Base-by-base conservation (phyloP, 495 filamentous ascomycete species). In the Aspergillus diversus region DNA sequence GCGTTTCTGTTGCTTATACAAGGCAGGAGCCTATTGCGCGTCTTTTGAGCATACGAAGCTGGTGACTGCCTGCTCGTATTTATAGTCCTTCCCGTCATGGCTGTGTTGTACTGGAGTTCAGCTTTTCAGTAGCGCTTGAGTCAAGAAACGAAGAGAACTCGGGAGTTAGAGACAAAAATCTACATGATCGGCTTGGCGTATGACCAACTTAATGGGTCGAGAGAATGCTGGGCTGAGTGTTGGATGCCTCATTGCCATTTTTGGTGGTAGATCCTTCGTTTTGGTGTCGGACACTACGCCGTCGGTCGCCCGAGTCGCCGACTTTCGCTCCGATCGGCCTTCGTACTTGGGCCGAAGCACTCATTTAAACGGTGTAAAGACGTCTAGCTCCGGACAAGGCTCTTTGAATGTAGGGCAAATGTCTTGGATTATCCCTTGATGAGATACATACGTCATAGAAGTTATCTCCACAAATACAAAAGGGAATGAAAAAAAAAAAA, bases 1-100 rank as follows among this genome's bases (percentile, higher is more conserved):
- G 8, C 7, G 39, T 0, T 43, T 43, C 8, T 12, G 39, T 27
- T 27, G 21, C 21, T 27, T 27, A 27, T 43, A 43, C 11, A 6
- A 11, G 39, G 39, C 39, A 43, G 39, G 39, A 43, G 39, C 39
- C 39, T 13, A 15, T 43, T 43, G 39, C 39, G 13, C 8, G 37
- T 39, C 8, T 39, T 39, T 39, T 1, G 7, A 39, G 37, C n/a
- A 50, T 50, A 50, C 47, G 47, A 7, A 57, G 15, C 55, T 7
- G 21, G 32, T 13, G 57, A 35, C 27, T 58, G 31, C 39, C 55
- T 46, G 11, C 56, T 58, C 57, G 57, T 59, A 59, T 59, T 59
- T 50, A 59, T 50, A 59, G 51, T 21, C 16, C 37, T 12, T 7
- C 32, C 43, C 56, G 33, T 35, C 56, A 49, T 58, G 21, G 39